Conservation (phyloP, 495 filamentous ascomycete species). For the Ascodesmis nigricans region DNA sequence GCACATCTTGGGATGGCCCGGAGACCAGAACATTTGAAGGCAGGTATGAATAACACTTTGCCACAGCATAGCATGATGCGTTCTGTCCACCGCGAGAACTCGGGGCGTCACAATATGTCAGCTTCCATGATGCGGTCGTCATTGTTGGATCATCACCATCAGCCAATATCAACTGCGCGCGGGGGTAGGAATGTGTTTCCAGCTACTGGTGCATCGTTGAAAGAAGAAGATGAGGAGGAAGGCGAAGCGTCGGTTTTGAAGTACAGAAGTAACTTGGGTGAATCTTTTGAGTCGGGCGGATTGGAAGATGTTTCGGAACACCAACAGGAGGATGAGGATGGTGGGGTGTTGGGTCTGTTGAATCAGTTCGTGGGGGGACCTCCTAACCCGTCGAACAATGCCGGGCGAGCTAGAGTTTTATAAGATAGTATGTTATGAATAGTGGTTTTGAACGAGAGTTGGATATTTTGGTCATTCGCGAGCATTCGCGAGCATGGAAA, state of each 20-base stretch:
- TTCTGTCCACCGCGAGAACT: constrained; percentile 8
- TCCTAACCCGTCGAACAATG: too few species aligned
- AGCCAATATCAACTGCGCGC: constrained; percentile 29
- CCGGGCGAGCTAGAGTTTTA: too few species aligned
- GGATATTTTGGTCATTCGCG: too few species aligned
- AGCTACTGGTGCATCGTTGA: constrained; percentile 16
- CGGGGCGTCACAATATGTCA: constrained; percentile 7
- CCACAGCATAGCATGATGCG: neutral
- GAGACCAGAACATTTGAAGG: neutral
- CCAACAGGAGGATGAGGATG: constrained; percentile 28
- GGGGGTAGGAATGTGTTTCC: constrained; percentile 24
- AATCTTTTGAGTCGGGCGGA: constrained; percentile 40
- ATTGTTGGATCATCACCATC: constrained; percentile 47
- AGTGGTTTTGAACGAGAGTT: too few species aligned
- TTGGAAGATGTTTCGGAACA: constrained; percentile 29
- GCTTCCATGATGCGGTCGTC: constrained; percentile 16
- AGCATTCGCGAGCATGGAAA: too few species aligned
- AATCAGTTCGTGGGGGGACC: constrained; percentile 73
- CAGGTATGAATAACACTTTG: neutral
- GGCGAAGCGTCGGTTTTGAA: constrained; percentile 19
- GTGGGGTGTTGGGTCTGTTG: constrained; percentile 61
- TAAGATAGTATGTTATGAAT: too few species aligned
- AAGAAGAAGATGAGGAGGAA: constrained; percentile 19
- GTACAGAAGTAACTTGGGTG: constrained; percentile 36
- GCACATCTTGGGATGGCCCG: constrained; percentile 1